Evolutionary conservation across 1,139 yeast genomes (phyloP), one percentile per base, ranked within the genome.

Genomic region (Pneumocystis canis): DNA sequence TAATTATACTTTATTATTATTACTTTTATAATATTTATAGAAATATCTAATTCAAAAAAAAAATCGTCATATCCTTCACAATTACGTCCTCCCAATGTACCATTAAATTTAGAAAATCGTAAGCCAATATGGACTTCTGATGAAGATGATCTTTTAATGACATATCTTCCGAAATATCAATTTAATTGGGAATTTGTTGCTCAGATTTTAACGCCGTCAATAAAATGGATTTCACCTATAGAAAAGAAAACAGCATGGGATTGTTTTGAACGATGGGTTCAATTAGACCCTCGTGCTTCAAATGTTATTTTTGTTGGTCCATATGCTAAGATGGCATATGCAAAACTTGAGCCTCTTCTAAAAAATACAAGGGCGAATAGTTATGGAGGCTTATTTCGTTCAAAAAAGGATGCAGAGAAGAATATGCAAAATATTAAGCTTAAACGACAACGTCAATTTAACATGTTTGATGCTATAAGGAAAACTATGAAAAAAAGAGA

Each of bases 221-320:
- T 82, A 89, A 1, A 82, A 87, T 0, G 78, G 79, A 82, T 84
- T 58, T 87, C 97, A 0, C 89, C 87, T 68, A 88, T 89, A 64
- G 97, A 92, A 73, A 80, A 97, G 69, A 80, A 98, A 70, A 92
- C 97, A 0, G 95, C 98, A 0, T 92, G 98, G 98, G 97, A 90
- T 72, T 92, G 97, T 72, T 92, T 92, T 76, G 98, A 92, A 73
- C 78, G 98, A 67, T 92, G 94, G 77, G 86, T 89, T 66, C 98
- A 92, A 74, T 78, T 94, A 67, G 89, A 89, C 70, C 97, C 92
- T 64, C 84, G 58, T 25, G 63, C 66, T 28, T 56, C 39, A 6
- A 61, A 60, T 41, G 66, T 59, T 31, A 39, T 58, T 70, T 82
- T 92, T 83, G 85, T 88, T 69, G 98, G 98, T 0, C 82, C 85